These are phyloP conservation scores for Raffaelea deltoideospora DNA, from an alignment of 2,329 filamentous ascomycete species.

Conservation along the genomic window DNA sequence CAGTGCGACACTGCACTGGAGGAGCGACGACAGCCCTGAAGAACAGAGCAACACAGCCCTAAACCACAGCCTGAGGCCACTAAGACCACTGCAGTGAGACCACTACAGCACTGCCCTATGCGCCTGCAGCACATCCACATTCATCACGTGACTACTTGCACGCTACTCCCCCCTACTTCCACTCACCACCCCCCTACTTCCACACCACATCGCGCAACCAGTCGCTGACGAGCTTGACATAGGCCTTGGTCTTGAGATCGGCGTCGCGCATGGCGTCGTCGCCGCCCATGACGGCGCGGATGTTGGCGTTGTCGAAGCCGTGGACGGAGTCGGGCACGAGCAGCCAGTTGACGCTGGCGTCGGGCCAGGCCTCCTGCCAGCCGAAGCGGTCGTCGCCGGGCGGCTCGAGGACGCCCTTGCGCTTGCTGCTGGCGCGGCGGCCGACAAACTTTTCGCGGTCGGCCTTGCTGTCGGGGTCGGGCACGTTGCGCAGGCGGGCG, in stretches of 20 bases:
- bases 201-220: slow-evolving; percentile 13
- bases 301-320: slow-evolving; percentile 21
- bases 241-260: slow-evolving; percentile 14
- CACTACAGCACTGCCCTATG: no score
- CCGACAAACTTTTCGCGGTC: slow-evolving; percentile 6
- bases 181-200: no score
- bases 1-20: no score
- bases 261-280: slow-evolving; percentile 17
- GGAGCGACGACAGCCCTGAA: no score
- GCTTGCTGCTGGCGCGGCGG: slow-evolving; percentile 9
- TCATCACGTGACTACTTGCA: no score
- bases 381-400: slow-evolving; percentile 17
- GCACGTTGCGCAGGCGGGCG: slow-evolving; percentile 2
- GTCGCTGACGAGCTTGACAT: slow-evolving; percentile 9
- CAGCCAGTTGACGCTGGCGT: slow-evolving; percentile 21
- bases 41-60: no score
- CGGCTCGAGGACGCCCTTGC: slow-evolving; percentile 12
- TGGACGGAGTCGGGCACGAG: slow-evolving; percentile 25
- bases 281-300: slow-evolving; percentile 12
- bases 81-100: no score
- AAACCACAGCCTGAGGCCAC: no score
- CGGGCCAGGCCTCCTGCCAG: slow-evolving; percentile 15
- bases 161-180: no score
- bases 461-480: slow-evolving; percentile 7
- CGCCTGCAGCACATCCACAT: no score